Evolutionary conservation across 2,329 filamentous ascomycete species (phyloP), one percentile per base, ranked within the genome.

Genomic region (Colletotrichum navitas): DNA sequence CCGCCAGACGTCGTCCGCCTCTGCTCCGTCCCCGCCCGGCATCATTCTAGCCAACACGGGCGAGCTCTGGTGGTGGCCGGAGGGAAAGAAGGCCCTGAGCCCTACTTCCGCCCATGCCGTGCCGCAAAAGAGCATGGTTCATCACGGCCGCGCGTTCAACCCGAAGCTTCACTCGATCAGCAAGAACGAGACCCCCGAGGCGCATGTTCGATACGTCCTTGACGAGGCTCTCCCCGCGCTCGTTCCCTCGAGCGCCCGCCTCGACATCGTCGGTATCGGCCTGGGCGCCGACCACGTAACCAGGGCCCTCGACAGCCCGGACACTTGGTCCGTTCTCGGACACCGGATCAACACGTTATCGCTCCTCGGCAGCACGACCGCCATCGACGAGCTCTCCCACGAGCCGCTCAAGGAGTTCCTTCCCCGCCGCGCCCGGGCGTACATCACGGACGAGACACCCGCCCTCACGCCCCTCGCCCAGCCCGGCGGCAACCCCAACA

Each of bases 31-130:
- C 2, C 74, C 82, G 1, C 90, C 87, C 0, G 92, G 88, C 3
- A 82, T 98, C 67, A 82, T 98, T 36, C 83, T 97, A 34, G 89
- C 94, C 56, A 98, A 97, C 78, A 85, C 90, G 5, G 94, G 93
- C 5, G 91, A 97, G 81, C 83, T 93, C 24, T 84, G 91, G 76
- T 98, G 94, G 91, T 93, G 92, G 79, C 89, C 92, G 51, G 86
- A 88, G 63, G 86, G 86, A 1, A 81, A 86, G 63, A 86, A 87
- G 60, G 85, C 90, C 0, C 84, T 97, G 72, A 92, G 89, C 1
- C 79, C 86, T 1, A 77, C 78, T 0, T 86, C 85, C 3, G 92
- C 91, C 85, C 78, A 84, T 10, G 85, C 84, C 1, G 81, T 92
- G 55, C 90, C 91, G 1, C 87, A 91, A 75, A 84, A 85, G 68